phyloP scores from a whole-genome alignment of 108 stramenopile species.

The Skeletonema marinoi region DNA sequence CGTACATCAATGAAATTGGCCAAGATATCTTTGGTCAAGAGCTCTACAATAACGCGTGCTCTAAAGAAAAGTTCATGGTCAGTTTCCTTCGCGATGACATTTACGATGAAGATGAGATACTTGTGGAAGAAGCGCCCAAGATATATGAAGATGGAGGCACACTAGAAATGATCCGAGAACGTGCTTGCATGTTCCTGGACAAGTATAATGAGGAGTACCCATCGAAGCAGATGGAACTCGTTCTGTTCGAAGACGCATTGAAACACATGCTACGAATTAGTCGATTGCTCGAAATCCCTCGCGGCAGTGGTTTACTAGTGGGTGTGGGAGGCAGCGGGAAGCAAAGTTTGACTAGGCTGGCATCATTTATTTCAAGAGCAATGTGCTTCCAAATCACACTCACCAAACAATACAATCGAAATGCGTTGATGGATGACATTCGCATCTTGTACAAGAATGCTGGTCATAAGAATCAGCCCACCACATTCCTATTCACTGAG shows the following conservation, averaged over 20 bases:
- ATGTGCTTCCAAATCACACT: conserved; percentile 91
- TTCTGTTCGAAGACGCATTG: conserved; percentile 91
- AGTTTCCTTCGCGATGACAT: conserved; percentile 89
- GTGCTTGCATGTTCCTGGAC: conserved; percentile 73
- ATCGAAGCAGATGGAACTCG: conserved; percentile 85
- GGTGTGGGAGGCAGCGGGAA: conserved; percentile 94
- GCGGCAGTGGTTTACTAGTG: conserved; percentile 85
- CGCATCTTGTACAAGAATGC: conserved; percentile 83
- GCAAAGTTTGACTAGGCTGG: conserved; percentile 84
- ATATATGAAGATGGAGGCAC: conserved; percentile 89
- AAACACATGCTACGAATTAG: conserved; percentile 85
- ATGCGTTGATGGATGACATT: conserved; percentile 83
- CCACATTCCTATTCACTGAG: conserved; percentile 92
- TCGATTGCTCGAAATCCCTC: conserved; percentile 87
- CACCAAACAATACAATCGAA: conserved; percentile 86
- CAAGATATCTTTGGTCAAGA: conserved; percentile 58
- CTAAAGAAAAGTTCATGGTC: conserved; percentile 75
- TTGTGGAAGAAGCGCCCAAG: conserved; percentile 87
- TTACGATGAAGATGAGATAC: conserved; percentile 82
- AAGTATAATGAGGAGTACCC: conserved; percentile 87
- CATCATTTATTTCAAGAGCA: conserved; percentile 81
- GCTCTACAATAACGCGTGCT: conserved; percentile 32
- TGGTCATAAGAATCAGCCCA: conserved; percentile 79
- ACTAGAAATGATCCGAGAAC: conserved; percentile 69
- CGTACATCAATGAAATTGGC: conserved; percentile 60